These are phyloP conservation scores for Cordyceps militaris DNA, from an alignment of 2,329 filamentous ascomycete genomes.

Conservation along the genomic window DNA sequence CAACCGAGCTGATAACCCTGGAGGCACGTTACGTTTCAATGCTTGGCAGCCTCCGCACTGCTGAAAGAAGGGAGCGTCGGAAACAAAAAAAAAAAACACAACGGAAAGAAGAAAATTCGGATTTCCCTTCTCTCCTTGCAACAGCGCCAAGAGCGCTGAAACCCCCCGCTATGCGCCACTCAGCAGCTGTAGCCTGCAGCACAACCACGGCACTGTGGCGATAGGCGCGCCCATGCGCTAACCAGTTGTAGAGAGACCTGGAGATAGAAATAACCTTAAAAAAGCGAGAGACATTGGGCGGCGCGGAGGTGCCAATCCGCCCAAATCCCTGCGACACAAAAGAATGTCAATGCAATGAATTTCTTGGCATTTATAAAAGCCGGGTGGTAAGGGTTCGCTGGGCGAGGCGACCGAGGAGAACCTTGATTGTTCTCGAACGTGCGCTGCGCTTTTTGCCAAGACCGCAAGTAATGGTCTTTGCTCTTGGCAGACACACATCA, in stretches of 20 bases:
- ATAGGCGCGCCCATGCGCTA: neutral
- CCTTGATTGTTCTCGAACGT: constrained; percentile 4
- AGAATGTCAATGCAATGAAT: neutral
- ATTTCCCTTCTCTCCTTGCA: neutral
- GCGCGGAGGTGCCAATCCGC: too few relatives aligned
- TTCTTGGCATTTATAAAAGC: neutral
- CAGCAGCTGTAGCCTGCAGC: neutral
- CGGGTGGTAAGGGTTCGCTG: neutral
- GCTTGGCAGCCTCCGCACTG: neutral
- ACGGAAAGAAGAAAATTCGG: neutral
- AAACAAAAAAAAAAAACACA: neutral
- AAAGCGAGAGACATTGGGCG: too few relatives aligned
- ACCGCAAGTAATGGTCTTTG: neutral
- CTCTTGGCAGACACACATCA: constrained; percentile 1
- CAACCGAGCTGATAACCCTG: neutral
- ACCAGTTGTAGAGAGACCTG: too few relatives aligned
- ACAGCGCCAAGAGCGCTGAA: constrained; percentile 7
- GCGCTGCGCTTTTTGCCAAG: neutral
- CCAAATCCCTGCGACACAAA: too few relatives aligned
- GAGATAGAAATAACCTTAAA: too few relatives aligned
- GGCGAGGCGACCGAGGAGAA: neutral
- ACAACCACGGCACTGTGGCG: neutral
- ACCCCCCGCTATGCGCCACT: neutral
- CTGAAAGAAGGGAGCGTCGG: neutral
- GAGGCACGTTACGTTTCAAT: too few relatives aligned